Evolutionary conservation across 306 rosid species (phyloP).

Genomic region (Cucurbita maxima): DNA sequence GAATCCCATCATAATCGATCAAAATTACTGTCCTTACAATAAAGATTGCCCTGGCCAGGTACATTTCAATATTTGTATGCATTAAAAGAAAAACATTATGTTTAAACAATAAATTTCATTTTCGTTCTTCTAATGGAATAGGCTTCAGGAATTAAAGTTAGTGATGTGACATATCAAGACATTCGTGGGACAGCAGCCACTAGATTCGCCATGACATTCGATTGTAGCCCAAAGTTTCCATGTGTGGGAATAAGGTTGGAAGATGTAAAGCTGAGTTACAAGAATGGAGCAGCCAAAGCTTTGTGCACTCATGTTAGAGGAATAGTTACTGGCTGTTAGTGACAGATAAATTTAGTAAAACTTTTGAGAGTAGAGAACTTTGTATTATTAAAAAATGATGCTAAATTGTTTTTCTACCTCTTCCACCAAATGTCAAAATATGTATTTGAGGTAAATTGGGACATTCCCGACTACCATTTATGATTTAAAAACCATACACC

Average conservation of each 20-base stretch:
- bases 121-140: not conserved
- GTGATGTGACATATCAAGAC: not conserved
- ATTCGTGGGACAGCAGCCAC: not conserved
- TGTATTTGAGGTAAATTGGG: no score
- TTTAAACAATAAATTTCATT: no score
- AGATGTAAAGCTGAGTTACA: not conserved
- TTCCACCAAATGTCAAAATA: no score
- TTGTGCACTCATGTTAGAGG: not conserved
- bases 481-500: no score
- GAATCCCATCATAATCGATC: not conserved
- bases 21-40: not conserved
- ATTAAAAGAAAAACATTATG: no score
- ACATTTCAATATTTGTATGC: no score
- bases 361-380: no score
- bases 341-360: no score
- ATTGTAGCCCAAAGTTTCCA: not conserved
- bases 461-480: no score
- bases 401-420: no score
- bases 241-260: not conserved
- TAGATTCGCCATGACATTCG: not conserved
- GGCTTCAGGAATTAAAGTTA: not conserved
- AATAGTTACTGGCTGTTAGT: not conserved
- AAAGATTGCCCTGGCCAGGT: not conserved
- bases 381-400: no score
- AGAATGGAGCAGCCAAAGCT: not conserved